Evolutionary conservation across 75 land plant species (phyloP).

Genomic region (Pseudotsuga menziesii): DNA sequence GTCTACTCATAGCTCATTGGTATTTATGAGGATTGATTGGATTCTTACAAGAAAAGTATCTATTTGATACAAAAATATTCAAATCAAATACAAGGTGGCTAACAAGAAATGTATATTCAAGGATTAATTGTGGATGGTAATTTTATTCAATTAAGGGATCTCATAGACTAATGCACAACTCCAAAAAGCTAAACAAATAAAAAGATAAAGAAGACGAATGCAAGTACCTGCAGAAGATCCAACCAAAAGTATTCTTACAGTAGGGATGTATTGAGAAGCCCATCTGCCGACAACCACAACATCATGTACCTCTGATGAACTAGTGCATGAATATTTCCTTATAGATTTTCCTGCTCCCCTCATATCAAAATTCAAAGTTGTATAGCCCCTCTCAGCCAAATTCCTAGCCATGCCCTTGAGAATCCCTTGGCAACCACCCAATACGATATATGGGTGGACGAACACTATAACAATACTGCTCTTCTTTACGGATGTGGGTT

Average conservation of each 20-base stretch:
- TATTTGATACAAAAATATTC: too few species aligned
- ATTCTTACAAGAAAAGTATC: too few species aligned
- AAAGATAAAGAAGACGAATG: too few species aligned
- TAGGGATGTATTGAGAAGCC: slow-evolving; percentile 42
- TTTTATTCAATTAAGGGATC: too few species aligned
- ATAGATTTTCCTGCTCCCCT: slow-evolving; percentile 82
- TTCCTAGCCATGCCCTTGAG: slow-evolving; percentile 63
- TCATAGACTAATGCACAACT: too few species aligned
- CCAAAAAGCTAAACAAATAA: too few species aligned
- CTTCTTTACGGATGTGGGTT: slow-evolving; percentile 24
- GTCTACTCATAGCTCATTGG: too few species aligned
- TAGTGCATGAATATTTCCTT: slow-evolving; percentile 71
- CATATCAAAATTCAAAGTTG: slow-evolving; percentile 79
- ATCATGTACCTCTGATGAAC: slow-evolving; percentile 79
- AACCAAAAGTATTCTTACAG: slow-evolving; percentile 62
- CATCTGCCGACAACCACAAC: slow-evolving; percentile 81
- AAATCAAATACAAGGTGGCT: too few species aligned
- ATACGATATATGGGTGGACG: slow-evolving; percentile 77
- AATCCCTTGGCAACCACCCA: slow-evolving; percentile 88
- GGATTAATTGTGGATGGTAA: too few species aligned
- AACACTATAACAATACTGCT: slow-evolving; percentile 52
- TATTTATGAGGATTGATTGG: too few species aligned
- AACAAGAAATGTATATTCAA: too few species aligned
- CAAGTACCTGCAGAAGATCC: slow-evolving; percentile 94
- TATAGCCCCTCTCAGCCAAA: slow-evolving; percentile 50